phyloP scores from a whole-genome alignment of 164 flowering plant genomes.

The Kingdonia uniflora region DNA sequence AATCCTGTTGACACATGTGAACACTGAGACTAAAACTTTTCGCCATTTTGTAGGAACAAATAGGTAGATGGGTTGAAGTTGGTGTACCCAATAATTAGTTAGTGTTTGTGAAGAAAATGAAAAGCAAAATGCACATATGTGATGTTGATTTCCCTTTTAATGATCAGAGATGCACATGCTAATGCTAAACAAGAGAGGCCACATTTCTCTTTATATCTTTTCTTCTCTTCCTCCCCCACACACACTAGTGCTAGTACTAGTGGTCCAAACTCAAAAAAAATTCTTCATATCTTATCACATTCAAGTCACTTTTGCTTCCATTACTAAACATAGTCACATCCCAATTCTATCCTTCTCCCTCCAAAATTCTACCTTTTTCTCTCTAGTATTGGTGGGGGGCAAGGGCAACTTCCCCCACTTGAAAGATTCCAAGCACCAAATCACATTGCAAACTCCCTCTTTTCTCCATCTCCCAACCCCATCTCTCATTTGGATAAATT shows the following conservation, averaged over 20 bases:
- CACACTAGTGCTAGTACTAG: conserved; percentile 10
- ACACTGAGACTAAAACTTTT: too few relatives aligned
- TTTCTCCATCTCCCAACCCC: background rate
- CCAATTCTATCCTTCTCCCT: conserved; percentile 7
- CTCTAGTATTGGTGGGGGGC: background rate
- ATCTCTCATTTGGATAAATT: background rate
- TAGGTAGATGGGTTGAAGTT: too few relatives aligned
- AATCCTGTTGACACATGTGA: too few relatives aligned
- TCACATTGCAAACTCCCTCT: conserved; percentile 15
- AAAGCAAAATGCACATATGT: conserved; percentile 9
- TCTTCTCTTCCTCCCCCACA: conserved; percentile 12
- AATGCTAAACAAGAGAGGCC: conserved; percentile 18
- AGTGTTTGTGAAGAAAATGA: conserved; percentile 13
- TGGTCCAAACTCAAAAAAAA: conserved; percentile 19
- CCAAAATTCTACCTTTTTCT: conserved; percentile 5
- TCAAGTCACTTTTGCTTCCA: conserved; percentile 20
- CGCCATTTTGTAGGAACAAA: too few relatives aligned
- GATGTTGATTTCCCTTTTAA: conserved; percentile 13
- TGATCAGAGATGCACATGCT: conserved; percentile 41
- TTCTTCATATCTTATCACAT: conserved; percentile 28
- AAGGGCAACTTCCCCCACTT: conserved; percentile 17
- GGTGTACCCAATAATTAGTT: background rate
- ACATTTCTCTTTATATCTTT: conserved; percentile 4
- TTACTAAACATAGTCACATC: conserved; percentile 57
- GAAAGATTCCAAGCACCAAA: conserved; percentile 36